Evolutionary conservation across 352 stramenopile species (phyloP).

Genomic region (Phytopythium cucurbitacearum): DNA sequence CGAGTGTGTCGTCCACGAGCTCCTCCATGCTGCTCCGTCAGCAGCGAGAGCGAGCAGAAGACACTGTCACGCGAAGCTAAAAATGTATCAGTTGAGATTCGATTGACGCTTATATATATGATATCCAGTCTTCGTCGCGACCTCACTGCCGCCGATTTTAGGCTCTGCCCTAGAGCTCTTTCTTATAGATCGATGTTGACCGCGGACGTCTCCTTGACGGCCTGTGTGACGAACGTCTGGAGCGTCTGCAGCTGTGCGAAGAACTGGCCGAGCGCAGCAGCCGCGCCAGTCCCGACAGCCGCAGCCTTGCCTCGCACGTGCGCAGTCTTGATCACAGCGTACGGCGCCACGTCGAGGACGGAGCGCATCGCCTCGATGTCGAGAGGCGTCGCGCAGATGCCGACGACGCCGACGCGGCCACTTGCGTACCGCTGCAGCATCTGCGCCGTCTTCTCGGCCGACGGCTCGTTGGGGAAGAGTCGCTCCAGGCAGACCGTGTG

Average conservation of each 20-base stretch:
- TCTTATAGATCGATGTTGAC: no score
- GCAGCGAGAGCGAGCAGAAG: not conserved
- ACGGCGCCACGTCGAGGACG: constrained; percentile 27
- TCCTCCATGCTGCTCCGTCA: constrained; percentile 48
- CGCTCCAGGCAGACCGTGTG: constrained; percentile 38
- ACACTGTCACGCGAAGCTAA: no score
- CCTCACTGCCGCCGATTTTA: no score
- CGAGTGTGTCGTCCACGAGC: constrained; percentile 56
- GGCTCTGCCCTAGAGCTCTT: no score
- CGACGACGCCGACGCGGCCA: constrained; percentile 18
- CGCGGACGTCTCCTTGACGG: not conserved
- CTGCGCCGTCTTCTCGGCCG: not conserved
- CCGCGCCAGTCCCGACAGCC: constrained; percentile 1
- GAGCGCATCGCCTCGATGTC: constrained; percentile 21
- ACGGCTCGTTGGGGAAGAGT: constrained; percentile 8
- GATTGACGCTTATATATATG: no score
- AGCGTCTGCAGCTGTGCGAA: constrained; percentile 27
- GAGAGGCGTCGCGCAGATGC: constrained; percentile 24
- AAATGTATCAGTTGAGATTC: no score
- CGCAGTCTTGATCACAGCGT: constrained; percentile 37
- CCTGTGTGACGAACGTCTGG: constrained; percentile 20
- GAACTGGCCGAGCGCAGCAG: constrained; percentile 26
- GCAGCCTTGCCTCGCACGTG: constrained; percentile 9
- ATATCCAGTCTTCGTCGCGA: no score
- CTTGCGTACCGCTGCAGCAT: constrained; percentile 4